Conservation (phyloP, 331 rosid genomes). For the Quercus lobata region DNA sequence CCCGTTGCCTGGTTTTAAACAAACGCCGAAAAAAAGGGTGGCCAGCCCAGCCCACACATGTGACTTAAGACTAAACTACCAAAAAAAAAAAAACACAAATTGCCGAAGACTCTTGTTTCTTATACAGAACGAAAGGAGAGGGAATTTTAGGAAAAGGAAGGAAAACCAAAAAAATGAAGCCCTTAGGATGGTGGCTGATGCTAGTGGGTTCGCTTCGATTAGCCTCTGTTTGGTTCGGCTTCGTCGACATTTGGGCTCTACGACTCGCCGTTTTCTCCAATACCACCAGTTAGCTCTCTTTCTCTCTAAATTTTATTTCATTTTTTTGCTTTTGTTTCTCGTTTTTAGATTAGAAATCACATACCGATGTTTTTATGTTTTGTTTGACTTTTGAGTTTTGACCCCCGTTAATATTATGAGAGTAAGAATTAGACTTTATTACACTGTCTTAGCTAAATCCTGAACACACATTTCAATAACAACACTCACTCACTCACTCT, state of each 20-base stretch:
- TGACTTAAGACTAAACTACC: no score
- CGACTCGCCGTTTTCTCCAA: conserved; percentile 74
- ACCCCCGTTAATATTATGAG: neutral
- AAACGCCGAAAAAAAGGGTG: no score
- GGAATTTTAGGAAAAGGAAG: neutral
- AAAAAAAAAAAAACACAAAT: neutral
- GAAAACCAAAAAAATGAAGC: conserved; percentile 40
- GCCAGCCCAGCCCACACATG: no score
- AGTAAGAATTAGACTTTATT: neutral
- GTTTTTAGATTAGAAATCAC: neutral
- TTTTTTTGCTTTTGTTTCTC: neutral
- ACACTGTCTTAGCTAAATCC: neutral
- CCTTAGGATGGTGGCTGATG: conserved; percentile 84
- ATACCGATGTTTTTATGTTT: neutral
- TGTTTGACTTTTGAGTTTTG: no score
- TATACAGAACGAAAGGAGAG: neutral
- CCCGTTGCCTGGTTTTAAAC: neutral
- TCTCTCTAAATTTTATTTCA: neutral
- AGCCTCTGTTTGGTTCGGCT: conserved; percentile 93
- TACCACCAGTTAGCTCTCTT: conserved; percentile 42
- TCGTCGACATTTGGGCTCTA: conserved; percentile 89
- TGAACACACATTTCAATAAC: neutral
- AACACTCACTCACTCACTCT: neutral
- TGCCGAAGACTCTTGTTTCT: no score
- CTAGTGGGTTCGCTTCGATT: conserved; percentile 76